Percentiles rank a stretch among this genome's conserved stretches.
Evolutionary conservation across 768 basidiomycete genomes (phyloP).

Genomic region (Chiua virens): DNA sequence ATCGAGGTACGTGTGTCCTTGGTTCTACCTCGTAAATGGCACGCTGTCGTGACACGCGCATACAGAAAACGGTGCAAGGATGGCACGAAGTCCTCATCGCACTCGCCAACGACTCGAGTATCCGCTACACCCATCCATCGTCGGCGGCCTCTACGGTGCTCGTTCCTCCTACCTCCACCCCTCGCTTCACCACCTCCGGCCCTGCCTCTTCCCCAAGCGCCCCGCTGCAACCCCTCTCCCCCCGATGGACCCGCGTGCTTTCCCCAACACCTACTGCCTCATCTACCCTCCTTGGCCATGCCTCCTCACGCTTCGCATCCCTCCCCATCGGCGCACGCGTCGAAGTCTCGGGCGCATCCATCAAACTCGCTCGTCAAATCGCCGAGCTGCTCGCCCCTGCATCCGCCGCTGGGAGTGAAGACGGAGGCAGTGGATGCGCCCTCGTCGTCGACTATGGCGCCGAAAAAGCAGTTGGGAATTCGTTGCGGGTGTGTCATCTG

Average conservation of each 20-base stretch:
- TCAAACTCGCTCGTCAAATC: conserved; percentile 64
- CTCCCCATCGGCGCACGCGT: conserved; percentile 71
- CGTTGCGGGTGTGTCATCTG: conserved; percentile 68
- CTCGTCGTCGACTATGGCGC: conserved; percentile 91
- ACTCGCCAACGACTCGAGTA: conserved; percentile 40
- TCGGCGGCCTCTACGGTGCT: conserved; percentile 2
- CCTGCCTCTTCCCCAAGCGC: background rate
- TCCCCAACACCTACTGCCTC: conserved; percentile 56
- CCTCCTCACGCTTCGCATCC: conserved; percentile 68
- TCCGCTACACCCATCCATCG: conserved; percentile 25
- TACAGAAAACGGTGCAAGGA: conserved; percentile 71
- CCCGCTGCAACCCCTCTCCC: conserved; percentile 16
- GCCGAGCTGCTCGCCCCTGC: conserved; percentile 54
- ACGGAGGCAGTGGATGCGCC: conserved; percentile 50
- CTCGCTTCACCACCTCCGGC: background rate
- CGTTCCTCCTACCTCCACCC: conserved; percentile 4
- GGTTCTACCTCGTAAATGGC: background rate
- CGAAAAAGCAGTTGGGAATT: conserved; percentile 63
- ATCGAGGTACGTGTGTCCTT: conserved; percentile 58
- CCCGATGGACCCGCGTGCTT: conserved; percentile 63
- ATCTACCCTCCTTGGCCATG: conserved; percentile 55
- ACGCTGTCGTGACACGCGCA: background rate
- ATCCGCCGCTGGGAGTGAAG: background rate
- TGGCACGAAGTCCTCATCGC: conserved; percentile 87
- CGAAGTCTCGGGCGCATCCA: conserved; percentile 77